Base-by-base conservation (phyloP, 768 basidiomycete genomes). In the Chalciporus piperatus region DNA sequence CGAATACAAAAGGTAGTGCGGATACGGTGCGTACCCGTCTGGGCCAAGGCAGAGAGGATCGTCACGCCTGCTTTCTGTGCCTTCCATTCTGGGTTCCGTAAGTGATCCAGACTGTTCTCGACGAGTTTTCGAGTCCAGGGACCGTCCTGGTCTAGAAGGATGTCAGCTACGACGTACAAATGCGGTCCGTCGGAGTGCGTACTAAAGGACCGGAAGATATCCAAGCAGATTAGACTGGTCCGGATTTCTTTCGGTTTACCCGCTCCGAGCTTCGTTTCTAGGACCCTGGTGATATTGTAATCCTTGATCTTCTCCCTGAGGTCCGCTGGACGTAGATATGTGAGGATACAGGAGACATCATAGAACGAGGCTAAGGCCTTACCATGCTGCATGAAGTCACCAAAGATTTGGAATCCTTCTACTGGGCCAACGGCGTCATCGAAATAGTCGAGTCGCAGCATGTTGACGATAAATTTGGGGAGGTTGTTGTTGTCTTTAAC, bases 401-500 rank as follows among this genome's bases (percentile, higher is more conserved):
- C 41, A 16, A 64, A 64, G 1, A 64, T 52, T 40, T 64, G 63
- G 35, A 65, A 64, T 12, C 63, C 62, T 42, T 64, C 63, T 1
- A 63, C 45, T 20, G 4, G 43, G 11, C 62, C 63, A 0, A 65
- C 48, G 12, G 63, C 60, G 28, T 64, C 63, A 10, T 64, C 60
- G 17, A 64, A 65, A 41, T 52, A 65, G 45, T 64, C 58, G 14
- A 54, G 35, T 27, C 53, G 54, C n/a, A 63, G 41, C 63, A 64
- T 64, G n/a, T 46, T 48, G 12, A 64, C 58, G 2, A 64, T 63
- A 4, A 57, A 33, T 42, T 55, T 51, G 11, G 60, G 51, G 35
- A 60, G 45, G 17, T 30, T 32, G 4, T 51, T 38, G 9, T 52
- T 50, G 7, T 41, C n/a, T 42, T 39, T 51, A n/a, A 64, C 23